Evolutionary conservation across 1,284 basidiomycete species (phyloP), one percentile per base, ranked within the genome.

Genomic region (Sanghuangporus weigelae): DNA sequence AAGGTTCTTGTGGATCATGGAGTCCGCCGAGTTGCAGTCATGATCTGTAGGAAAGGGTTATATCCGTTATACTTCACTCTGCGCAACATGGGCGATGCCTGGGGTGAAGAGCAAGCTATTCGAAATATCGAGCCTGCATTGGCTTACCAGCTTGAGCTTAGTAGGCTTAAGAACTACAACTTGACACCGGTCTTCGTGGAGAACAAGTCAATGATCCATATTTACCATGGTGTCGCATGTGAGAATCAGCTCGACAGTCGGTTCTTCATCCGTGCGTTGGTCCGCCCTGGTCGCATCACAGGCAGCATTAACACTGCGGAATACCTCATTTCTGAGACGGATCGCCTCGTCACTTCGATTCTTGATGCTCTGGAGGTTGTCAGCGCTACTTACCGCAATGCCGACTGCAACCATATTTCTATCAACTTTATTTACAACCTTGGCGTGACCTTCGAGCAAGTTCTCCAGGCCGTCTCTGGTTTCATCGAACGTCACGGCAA

Each of bases 401-500:
- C 94, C 2, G 95, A 97, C 75, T 93, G 92, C 79, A 97, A 97
- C 75, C 94, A 97, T 74, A 96, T 97, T 74, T 93, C 92, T 78
- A 93, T 98, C 86, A 97, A 97, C 79, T 98, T 98, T 77, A 89
- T 99, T 73, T 99, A 99, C 83, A 93, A 92, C 73, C 89, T 99
- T 66, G 87, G 90, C 35, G 94, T 99, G 69, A 91, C 90, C 42
- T 98, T 98, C 70, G 96, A 98, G 69, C 95, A 98, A 70, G 95
- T 99, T 10, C 86, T 98, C 66, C 90, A 92, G 65, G 96, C 96
- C 7, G 92, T 99, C 64, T 89, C 95, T 19, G 96, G 96, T 55
- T 99, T 99, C 81, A 95, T 99, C 69, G 96, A 98, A 73, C 91
- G 97, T 53, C 95, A 98, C 72, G 97, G 96, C 67, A 97, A 98